These are phyloP conservation scores for Vitis hybrid DNA, from an alignment of 177 flowering plant species.

Conservation along the genomic window DNA sequence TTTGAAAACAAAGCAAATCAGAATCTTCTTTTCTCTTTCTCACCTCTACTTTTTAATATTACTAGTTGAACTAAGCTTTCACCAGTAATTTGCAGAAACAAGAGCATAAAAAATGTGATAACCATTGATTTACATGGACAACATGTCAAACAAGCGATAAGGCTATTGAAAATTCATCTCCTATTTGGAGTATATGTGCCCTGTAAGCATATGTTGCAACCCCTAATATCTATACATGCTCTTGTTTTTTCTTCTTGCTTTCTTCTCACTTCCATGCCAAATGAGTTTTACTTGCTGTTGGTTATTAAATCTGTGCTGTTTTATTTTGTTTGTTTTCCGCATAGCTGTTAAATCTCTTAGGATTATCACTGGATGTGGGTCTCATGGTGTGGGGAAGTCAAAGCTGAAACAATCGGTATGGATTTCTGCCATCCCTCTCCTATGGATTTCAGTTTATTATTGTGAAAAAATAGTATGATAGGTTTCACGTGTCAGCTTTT, in stretches of 20 bases:
- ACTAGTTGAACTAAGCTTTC: slow-evolving; percentile 1
- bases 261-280: neutral
- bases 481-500: no score
- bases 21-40: neutral
- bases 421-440: neutral
- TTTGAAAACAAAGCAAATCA: neutral
- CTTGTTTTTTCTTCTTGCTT: neutral
- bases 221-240: no score
- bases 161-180: slow-evolving; percentile 72
- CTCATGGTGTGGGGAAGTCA: slow-evolving; percentile 69
- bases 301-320: neutral
- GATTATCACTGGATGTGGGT: slow-evolving; percentile 90
- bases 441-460: neutral
- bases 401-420: slow-evolving; percentile 81
- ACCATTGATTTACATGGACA: slow-evolving; percentile 97
- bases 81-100: slow-evolving; percentile 56
- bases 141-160: slow-evolving; percentile 87
- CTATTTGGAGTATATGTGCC: slow-evolving; percentile 56
- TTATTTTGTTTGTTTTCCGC: neutral
- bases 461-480: no score
- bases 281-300: neutral
- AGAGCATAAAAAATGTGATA: slow-evolving; percentile 64
- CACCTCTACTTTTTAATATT: neutral
- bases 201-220: slow-evolving; percentile 48
- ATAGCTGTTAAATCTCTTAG: slow-evolving; percentile 70